Base-by-base conservation (phyloP, 106 monocot genomes). In the Agapanthus africanus region DNA sequence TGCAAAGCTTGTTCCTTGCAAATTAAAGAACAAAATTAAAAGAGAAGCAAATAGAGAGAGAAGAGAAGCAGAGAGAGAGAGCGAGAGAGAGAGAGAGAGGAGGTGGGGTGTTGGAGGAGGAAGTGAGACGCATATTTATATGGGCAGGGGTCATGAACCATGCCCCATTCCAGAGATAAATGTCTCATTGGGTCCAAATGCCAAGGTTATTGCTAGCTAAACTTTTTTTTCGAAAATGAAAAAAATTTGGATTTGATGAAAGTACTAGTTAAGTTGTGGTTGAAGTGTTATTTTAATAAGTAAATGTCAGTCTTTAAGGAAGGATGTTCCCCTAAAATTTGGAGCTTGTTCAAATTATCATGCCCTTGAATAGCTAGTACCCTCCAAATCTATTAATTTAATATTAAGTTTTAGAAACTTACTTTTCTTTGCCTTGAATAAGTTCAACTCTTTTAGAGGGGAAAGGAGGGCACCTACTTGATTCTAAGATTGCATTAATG, bases 241-340 rank as follows among this genome's bases (percentile, higher is more conserved):
- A 19, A 27, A 68, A 19, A 7, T 31, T 32, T 67, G 5, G 27
- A 32, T 41, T 38, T 69, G 23, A 54, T 18, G 14, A 23, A 31
- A 31, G 32, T 28, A 47, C 34, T 46, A 67, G 40, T 49, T 68
- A 35, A 40, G 28, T 13, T 52, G 60, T 41, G 26, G 31, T 19
- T 74, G 39, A 10, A 18, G 51, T 70, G 11, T 54, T 73, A 57
- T 70, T 69, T 2, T 61, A n/a, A n/a, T n/a, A 70, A 8, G 52
- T 46, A 67, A 54, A 33, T 80, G 80, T 81, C 80, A 80, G 42
- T 59, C 65, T 74, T 78, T 81, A 68, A 74, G 80, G 80, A 81
- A 71, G 78, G 80, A 74, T 85, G 80, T 81, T 67, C 70, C 80
- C 84, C 32, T 3, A 80, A 65, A 75, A 65, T 51, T 84, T 78